These are phyloP conservation scores for Podospora didyma DNA, from an alignment of 495 filamentous ascomycete species.

Conservation along the genomic window DNA sequence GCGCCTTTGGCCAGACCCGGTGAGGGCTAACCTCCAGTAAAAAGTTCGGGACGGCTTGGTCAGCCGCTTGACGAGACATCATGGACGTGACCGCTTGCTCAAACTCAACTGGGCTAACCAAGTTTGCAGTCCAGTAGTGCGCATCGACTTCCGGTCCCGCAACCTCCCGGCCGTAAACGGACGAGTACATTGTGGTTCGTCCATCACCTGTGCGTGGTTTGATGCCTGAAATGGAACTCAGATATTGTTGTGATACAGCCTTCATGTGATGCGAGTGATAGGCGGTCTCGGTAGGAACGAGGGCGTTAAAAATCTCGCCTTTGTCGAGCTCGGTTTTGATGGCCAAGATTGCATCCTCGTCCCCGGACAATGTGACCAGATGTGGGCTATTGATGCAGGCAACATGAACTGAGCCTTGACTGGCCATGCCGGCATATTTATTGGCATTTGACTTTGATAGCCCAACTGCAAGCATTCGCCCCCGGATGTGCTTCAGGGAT, in stretches of 20 bases:
- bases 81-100: slow-evolving; percentile 28
- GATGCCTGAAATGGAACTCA: slow-evolving; percentile 14
- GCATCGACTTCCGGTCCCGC: slow-evolving; percentile 6
- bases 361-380: slow-evolving; percentile 44
- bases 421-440: not conserved
- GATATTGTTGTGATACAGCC: slow-evolving; percentile 34
- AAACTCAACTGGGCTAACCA: slow-evolving; percentile 7
- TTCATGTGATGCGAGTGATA: slow-evolving; percentile 46
- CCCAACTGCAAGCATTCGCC: slow-evolving; percentile 37
- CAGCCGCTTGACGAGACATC: slow-evolving; percentile 8
- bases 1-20: slow-evolving; percentile 44
- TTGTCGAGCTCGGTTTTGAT: slow-evolving; percentile 17
- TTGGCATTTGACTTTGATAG: not conserved
- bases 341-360: slow-evolving; percentile 29
- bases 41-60: slow-evolving; percentile 1
- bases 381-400: slow-evolving; percentile 48
- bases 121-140: slow-evolving; percentile 8
- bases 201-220: not conserved
- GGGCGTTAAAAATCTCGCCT: slow-evolving; percentile 27
- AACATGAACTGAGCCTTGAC: slow-evolving; percentile 17
- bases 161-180: not conserved
- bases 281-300: slow-evolving; percentile 33
- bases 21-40: slow-evolving; percentile 28
- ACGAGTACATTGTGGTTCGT: slow-evolving; percentile 21
- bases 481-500: slow-evolving; percentile 13